phyloP scores from a whole-genome alignment of 805 yeast species.

The Schwanniomyces occidentalis region DNA sequence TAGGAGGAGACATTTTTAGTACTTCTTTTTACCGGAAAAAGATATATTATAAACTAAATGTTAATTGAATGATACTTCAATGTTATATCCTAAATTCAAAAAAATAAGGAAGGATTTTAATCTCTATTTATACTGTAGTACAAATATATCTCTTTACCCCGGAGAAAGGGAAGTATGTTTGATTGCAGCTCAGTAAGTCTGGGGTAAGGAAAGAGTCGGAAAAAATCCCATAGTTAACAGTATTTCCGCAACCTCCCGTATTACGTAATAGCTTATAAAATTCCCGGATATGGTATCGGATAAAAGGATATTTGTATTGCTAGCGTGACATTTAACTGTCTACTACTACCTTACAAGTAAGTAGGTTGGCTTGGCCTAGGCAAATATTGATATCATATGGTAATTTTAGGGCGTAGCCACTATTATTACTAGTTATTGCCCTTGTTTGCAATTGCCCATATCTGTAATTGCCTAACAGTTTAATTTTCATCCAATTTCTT shows the following conservation, averaged over 20 bases:
- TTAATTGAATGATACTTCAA: neutral
- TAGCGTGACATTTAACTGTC: no score
- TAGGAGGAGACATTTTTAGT: slow-evolving; percentile 41
- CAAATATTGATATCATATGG: no score
- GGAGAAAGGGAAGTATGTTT: slow-evolving; percentile 16
- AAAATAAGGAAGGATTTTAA: slow-evolving; percentile 7
- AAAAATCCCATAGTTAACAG: slow-evolving; percentile 2
- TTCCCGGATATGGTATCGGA: slow-evolving; percentile 3
- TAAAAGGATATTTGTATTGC: no score
- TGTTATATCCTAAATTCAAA: neutral
- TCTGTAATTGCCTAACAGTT: no score
- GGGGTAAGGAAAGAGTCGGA: slow-evolving; percentile 24
- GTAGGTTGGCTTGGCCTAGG: no score
- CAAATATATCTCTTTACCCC: slow-evolving; percentile 9
- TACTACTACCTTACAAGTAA: no score
- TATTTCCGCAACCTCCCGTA: slow-evolving; percentile 9
- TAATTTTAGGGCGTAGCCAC: no score
- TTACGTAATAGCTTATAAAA: slow-evolving; percentile 6
- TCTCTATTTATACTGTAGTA: slow-evolving; percentile 8
- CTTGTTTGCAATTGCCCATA: no score
- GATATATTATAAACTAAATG: neutral
- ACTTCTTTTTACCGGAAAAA: neutral
- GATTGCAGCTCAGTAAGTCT: slow-evolving; percentile 11
- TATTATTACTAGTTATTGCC: no score
- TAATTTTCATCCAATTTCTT: no score